These are phyloP conservation scores for Ascoidea tarda DNA, from an alignment of 805 yeast species.

Conservation along the genomic window DNA sequence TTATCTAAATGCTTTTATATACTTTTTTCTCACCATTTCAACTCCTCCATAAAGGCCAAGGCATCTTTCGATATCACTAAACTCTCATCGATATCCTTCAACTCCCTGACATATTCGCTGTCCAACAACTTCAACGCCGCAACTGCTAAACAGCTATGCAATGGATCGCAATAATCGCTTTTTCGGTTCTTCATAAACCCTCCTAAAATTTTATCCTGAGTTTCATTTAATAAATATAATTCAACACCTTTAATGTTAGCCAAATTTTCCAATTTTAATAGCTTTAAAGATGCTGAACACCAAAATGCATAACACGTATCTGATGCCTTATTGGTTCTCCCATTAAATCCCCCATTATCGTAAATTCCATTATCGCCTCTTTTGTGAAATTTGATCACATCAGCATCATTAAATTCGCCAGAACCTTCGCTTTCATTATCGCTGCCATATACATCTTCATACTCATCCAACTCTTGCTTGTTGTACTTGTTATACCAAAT, in stretches of 20 bases:
- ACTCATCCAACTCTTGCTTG: conserved; percentile 12
- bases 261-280: conserved; percentile 23
- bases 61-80: conserved; percentile 14
- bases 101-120: conserved; percentile 8
- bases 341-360: conserved; percentile 74
- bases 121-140: conserved; percentile 32
- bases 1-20: neutral
- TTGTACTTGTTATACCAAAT: conserved; percentile 23
- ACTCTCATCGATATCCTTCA: conserved; percentile 13
- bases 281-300: conserved; percentile 45
- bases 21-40: conserved; percentile 1
- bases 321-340: conserved; percentile 69
- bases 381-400: neutral
- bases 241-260: conserved; percentile 22
- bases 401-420: neutral
- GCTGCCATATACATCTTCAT: conserved; percentile 15
- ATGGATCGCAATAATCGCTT: conserved; percentile 53
- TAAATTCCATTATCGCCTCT: conserved; percentile 9
- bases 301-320: conserved; percentile 89
- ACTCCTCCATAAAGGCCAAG: conserved; percentile 1
- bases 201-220: conserved; percentile 54
- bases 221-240: conserved; percentile 32
- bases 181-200: conserved; percentile 60
- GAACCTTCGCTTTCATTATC: conserved; percentile 1
- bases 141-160: conserved; percentile 50